Base-by-base conservation (phyloP, 805 yeast genomes). In the Starmerella riodocensis region DNA sequence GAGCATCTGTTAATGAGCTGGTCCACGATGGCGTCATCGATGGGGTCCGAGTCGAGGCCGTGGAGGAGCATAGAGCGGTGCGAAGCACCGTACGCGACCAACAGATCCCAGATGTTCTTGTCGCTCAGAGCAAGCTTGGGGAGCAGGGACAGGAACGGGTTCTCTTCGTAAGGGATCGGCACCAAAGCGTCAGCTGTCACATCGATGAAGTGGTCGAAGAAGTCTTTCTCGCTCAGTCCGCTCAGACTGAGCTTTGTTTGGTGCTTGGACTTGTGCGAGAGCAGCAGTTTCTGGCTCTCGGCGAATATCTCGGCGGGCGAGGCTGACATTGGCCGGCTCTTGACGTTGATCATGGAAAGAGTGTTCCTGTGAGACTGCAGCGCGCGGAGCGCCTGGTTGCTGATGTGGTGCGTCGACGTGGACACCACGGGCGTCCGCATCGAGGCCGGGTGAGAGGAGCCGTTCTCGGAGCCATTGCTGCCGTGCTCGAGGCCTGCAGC, bases 91-190 rank as follows among this genome's bases (percentile, higher is more conserved):
- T 42, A 49, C 3, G 54, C 53, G 1, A 42, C 50, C 14, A 49
- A 39, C 24, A 49, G 17, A 3, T 34, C 42, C 19, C 43, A 33
- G 8, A 49, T 22, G 1, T 22, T 21, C n/a, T n/a, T 18, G 18
- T 43, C 37, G 4, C 73, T 70, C 42, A 75, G 61, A 1, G 88
- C 84, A 68, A 80, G 65, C 48, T 70, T 71, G 0, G 91, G 88
- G 11, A 81, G 56, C 6, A 77, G 60, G 11, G 67, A 67, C 43
- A 69, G 67, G 59, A 78, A 79, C 0, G 93, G 93, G 49, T 78
- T 76, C 13, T 70, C 73, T 17, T 58, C 61, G 50, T 75, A 76
- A 8, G 82, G 82, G 0, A 80, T 75, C 0, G 86, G 85, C 5
- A 76, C 81, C 16, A 79, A 62, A 20, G 68, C 61, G 27, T 65